Base-by-base conservation (phyloP, 2,329 filamentous ascomycete species). In the Colletotrichum plurivorum region DNA sequence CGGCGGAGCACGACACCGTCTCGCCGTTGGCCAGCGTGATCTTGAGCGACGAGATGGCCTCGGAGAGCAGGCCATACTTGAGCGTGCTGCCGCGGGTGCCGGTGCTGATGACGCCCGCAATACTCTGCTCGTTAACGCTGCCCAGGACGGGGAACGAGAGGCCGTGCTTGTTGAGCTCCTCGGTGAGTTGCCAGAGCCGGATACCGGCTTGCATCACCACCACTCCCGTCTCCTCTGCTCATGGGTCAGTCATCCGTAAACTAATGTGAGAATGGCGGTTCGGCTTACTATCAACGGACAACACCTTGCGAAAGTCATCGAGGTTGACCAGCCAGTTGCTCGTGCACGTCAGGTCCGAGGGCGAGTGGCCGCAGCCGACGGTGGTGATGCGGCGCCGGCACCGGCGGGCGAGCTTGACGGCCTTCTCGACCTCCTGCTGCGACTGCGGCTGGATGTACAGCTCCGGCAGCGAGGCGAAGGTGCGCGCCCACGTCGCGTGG, bases 251-350 rank as follows among this genome's bases (percentile, higher is more conserved):
- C 51, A 9, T 22, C 22, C 5, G 8, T 18, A 22, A 2, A 10
- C 6, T 20, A 8, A 39, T 2, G 43, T 39, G 25, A 31, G 3
- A 5, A n/a, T 10, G 18, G 20, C 41, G 27, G 39, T 15, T 36
- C 22, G 31, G 55, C 66, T 66, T 66, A 69, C 67, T 56, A 76
- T 97, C 90, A 56, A 97, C 85, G 7, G 89, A 87, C 57, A 97
- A 77, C 39, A 98, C 88, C 60, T 88, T 85, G 76, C 89, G 90
- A 82, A 94, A 94, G 71, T 92, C 87, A 83, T 99, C 96, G 70
- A 99, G 89, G 79, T 98, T 98, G 74, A 98, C 85, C 77, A 98
- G 90, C 96, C 96, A 99, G 71, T 93, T 93, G 16, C 93, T 96
- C 6, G 95, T 97, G 82, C 94, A 97, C 6, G 95, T 98, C 52